A percentile compares a stretch with the other conserved stretches of the same genome.
These are phyloP conservation scores for Piromyces finnis DNA, from an alignment of 192 early-diverging fungal species.

Conservation along the genomic window DNA sequence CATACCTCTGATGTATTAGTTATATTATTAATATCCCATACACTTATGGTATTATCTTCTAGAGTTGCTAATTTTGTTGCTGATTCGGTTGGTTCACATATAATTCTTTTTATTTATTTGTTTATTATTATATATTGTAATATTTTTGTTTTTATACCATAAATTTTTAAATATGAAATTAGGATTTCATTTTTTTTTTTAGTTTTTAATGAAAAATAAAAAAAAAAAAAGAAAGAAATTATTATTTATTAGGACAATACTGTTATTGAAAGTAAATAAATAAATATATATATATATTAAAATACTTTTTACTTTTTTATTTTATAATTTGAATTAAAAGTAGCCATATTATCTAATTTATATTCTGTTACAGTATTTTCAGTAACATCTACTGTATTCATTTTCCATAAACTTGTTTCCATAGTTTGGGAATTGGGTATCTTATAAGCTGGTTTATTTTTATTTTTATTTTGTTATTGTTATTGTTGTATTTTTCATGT, in stretches of 20 bases:
- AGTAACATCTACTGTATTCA: background rate
- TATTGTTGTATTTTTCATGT: too few relatives aligned
- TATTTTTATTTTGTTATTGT: background rate
- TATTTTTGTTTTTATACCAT: conserved; percentile 10
- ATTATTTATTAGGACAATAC: too few relatives aligned
- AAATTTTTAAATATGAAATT: conserved; percentile 8
- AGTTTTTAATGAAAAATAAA: too few relatives aligned
- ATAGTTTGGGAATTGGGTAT: background rate
- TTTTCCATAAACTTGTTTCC: conserved; percentile 7
- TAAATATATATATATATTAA: conserved; percentile 4
- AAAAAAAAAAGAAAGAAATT: too few relatives aligned
- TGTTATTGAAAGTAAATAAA: conserved; percentile 6
- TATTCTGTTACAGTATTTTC: background rate
- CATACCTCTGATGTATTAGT: conserved; percentile 15
- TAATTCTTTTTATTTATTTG: conserved; percentile 14
- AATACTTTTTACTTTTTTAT: background rate
- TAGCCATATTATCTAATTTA: background rate
- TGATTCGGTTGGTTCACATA: conserved; percentile 25
- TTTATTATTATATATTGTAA: conserved; percentile 10
- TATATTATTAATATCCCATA: conserved; percentile 29
- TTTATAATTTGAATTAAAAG: background rate
- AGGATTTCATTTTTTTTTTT: too few relatives aligned
- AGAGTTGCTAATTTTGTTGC: conserved; percentile 4
- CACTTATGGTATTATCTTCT: conserved; percentile 9
- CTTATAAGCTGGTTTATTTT: background rate